Base-by-base conservation (phyloP, 257 asterid genomes). In the Gentiana macrophylla region DNA sequence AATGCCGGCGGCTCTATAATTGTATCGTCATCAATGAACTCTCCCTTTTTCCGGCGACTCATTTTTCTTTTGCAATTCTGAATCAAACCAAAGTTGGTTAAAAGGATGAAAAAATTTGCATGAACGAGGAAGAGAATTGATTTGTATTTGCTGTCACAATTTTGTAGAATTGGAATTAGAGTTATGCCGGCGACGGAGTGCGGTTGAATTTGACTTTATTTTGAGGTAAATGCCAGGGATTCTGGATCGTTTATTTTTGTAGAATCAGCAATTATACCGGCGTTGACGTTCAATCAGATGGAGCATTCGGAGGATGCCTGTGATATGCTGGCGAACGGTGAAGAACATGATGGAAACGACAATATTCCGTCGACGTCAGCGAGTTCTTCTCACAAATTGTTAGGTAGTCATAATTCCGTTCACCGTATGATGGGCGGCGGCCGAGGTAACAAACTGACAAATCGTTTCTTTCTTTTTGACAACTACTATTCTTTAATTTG, bases 401-500 rank as follows among this genome's bases (percentile, higher is more conserved):
- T 75, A 59, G 84, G 80, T 61, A 80, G 80, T 34, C 80, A 68
- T 60, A 66, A 72, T 45, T 51, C 83, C 41, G 87, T 80, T 63
- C 93, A 84, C 72, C 94, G 80, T 62, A 70, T 84, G 73, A 81
- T 70, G 81, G 94, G 94, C 43, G 89, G 94, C 48, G 89, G 86
- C 57, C 85, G 68, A 84, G 94, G 96, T 90, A 77, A 67, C 49
- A 36, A 37, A 43, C 35, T 24, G 24, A 24, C 24, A 24, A 24
- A 24, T 24, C 24, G 24, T 24, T 24, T 24, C 24, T 24, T 24
- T 24, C 24, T 24, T 24, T 24, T 24, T 24, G 24, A 24, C 24
- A 24, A 24, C 24, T 24, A 24, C 24, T 24, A 24, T 24, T 24
- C 9, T 7, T 2, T 41, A 7, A 41, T 41, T 41, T 41, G 3